Evolutionary conservation across 352 stramenopile genomes (phyloP), one percentile per base, ranked within the genome.

Genomic region (Plasmopara muralis): DNA sequence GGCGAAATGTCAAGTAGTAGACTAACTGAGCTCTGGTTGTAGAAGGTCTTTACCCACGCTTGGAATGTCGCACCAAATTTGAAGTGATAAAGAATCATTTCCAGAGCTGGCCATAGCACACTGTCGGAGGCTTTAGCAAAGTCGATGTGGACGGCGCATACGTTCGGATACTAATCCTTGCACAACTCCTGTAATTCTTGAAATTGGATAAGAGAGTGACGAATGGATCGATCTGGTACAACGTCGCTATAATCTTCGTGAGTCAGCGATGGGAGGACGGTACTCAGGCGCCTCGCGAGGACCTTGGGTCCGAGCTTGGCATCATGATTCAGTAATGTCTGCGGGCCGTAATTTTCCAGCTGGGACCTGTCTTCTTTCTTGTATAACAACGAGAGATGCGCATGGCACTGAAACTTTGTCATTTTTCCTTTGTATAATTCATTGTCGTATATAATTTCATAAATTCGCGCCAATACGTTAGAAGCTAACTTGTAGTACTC

Each of bases 401-500:
- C 43, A 2, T 49, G 18, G 6, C 55, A 35, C 15, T 63, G 56
- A 14, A 58, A 58, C 44, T 57, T 63, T 0, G 55, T 63, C 56
- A 64, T 52, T 31, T 55, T 52, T 0, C 44, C 44, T n/a, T 51
- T 50, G 4, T 25, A 0, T 16, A 55, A 8, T 28, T 58, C 49
- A 31, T 33, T 45, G 7, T 37, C 48, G 30, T 57, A 29, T 25
- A 47, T 41, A 29, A 57, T 43, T 43, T 57, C 49, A 25, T 51
- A 57, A 6, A 57, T 63, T 9, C 33, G 13, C 6, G 56, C 43
- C 55, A 43, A 55, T 1, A 39, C 25, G 25, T 4, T 49, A 1
- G 48, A 38, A 1, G 39, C 37, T 18, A 55, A 1, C 30, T 63
- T 54, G 44, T 63, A 57, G 49, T 63, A 62, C 14, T 64, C 49